Conservation (phyloP, 441 rosid genomes). For the Adansonia grandidieri region DNA sequence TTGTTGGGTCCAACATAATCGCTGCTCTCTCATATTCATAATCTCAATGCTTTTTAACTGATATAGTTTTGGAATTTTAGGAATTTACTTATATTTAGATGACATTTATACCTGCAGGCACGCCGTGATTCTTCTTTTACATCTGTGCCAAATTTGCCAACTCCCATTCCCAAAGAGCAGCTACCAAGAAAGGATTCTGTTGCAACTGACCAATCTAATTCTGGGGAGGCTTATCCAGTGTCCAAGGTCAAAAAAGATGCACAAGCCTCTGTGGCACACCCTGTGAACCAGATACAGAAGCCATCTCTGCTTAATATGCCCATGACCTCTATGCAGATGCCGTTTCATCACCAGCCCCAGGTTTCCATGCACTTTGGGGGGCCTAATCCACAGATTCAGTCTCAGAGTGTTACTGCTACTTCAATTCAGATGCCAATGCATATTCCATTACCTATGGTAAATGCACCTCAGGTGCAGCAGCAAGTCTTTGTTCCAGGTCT, state of each 20-base stretch:
- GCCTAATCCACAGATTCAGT: slow-evolving; percentile 72
- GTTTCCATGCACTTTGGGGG: slow-evolving; percentile 72
- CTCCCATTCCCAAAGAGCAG: slow-evolving; percentile 62
- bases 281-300: slow-evolving; percentile 62
- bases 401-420: slow-evolving; percentile 62
- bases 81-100: slow-evolving; percentile 16
- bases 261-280: slow-evolving; percentile 51
- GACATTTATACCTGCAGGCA: slow-evolving; percentile 53
- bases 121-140: slow-evolving; percentile 55
- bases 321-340: slow-evolving; percentile 71
- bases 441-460: slow-evolving; percentile 68
- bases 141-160: slow-evolving; percentile 61
- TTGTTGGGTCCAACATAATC: slow-evolving; percentile 13
- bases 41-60: slow-evolving; percentile 4
- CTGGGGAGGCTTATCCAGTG: slow-evolving; percentile 51
- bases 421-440: slow-evolving; percentile 78
- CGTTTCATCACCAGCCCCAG: slow-evolving; percentile 70
- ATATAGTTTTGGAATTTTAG: slow-evolving; percentile 16
- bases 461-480: slow-evolving; percentile 74
- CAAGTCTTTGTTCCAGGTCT: slow-evolving; percentile 80
- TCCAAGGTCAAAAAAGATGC: slow-evolving; percentile 60
- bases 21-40: slow-evolving; percentile 7
- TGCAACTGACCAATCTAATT: slow-evolving; percentile 46
- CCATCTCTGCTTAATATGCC: slow-evolving; percentile 55
- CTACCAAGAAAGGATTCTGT: slow-evolving; percentile 54